A percentile compares a stretch with the other conserved stretches of the same genome.
Conservation (phyloP, 2,329 filamentous ascomycete species). For the Cercospora citrullina region DNA sequence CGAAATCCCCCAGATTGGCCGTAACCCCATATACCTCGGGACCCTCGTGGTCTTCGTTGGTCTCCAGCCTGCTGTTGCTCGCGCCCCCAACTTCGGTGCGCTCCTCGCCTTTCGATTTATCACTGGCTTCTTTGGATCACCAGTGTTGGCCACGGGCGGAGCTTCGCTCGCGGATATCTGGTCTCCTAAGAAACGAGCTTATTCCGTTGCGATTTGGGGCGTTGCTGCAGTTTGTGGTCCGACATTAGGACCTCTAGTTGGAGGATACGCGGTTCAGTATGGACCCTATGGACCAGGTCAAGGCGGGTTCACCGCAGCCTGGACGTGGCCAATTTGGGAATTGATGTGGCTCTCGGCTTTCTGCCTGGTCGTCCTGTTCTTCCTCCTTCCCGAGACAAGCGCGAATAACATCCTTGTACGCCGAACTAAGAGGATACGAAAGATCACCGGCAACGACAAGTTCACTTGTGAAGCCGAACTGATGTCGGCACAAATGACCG, state of each 20-base stretch:
- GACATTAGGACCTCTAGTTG: constrained; percentile 40
- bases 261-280: constrained; percentile 44
- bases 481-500: constrained; percentile 39
- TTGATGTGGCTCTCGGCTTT: constrained; percentile 45
- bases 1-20: constrained; percentile 53
- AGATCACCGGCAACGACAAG: constrained; percentile 43
- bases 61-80: constrained; percentile 50
- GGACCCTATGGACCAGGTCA: constrained; percentile 22
- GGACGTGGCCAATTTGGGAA: constrained; percentile 40
- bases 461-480: constrained; percentile 47
- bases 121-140: constrained; percentile 53
- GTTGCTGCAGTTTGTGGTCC: constrained; percentile 45
- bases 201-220: constrained; percentile 45
- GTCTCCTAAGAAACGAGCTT: constrained; percentile 41
- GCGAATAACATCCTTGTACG: constrained; percentile 46
- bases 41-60: constrained; percentile 53
- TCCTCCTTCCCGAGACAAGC: constrained; percentile 44
- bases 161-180: constrained; percentile 50
- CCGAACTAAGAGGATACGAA: constrained; percentile 44
- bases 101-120: constrained; percentile 56
- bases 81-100: constrained; percentile 55
- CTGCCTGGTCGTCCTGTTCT: constrained; percentile 42
- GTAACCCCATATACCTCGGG: constrained; percentile 52
- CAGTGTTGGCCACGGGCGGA: constrained; percentile 49
- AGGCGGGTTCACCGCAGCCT: constrained; percentile 37